These are phyloP conservation scores for Eucalyptus rudis DNA, from an alignment of 345 rosid genomes.

Conservation along the genomic window DNA sequence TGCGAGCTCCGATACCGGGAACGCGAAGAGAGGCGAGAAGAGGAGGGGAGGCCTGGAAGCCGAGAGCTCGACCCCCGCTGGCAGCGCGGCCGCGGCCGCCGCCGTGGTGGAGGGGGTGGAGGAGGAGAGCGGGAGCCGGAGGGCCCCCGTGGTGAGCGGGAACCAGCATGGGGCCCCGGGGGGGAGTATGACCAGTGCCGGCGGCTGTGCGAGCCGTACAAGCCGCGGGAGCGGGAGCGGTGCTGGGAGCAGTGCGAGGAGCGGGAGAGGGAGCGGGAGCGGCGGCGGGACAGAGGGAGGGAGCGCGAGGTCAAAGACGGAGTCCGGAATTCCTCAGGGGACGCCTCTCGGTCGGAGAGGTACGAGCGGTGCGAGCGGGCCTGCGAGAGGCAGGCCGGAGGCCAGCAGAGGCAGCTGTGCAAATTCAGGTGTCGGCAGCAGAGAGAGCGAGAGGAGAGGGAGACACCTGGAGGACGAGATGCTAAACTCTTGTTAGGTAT, in stretches of 20 bases:
- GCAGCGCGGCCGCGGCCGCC: neutral
- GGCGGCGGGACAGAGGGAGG: neutral
- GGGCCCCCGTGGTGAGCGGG: neutral
- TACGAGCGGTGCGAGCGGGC: neutral
- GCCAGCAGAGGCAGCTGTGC: constrained; percentile 3
- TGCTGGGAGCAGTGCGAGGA: constrained; percentile 7
- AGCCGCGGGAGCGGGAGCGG: neutral
- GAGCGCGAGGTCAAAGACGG: neutral
- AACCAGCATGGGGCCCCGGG: neutral
- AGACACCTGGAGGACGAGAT: neutral
- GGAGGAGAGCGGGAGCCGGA: neutral
- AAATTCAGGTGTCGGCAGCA: neutral
- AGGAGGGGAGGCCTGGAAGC: neutral
- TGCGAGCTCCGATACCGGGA: neutral
- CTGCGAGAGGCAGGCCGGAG: neutral
- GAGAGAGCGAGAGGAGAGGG: neutral
- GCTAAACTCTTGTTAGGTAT: neutral
- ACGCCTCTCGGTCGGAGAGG: neutral
- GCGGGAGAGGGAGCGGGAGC: neutral
- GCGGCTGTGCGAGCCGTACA: neutral
- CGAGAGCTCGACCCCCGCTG: neutral
- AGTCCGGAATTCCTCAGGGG: neutral
- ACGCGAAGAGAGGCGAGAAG: neutral
- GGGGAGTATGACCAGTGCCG: constrained; percentile 13
- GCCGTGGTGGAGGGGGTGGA: neutral